Base-by-base conservation (phyloP, 73 alveolate species). In the Paraurostyla sp. region DNA sequence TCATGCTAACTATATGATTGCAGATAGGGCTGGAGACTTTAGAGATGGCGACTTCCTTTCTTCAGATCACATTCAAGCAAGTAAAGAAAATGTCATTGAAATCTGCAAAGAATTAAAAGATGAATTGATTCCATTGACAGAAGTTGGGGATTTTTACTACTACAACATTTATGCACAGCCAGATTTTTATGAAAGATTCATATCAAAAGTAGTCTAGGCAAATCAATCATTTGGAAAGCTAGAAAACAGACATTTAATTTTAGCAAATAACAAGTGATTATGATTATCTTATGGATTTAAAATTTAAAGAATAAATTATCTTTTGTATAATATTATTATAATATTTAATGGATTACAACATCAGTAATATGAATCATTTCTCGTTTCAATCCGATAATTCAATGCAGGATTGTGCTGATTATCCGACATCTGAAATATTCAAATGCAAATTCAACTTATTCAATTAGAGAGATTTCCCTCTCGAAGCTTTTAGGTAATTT, bases 11-110 rank as follows among this genome's bases (percentile, higher is more conserved):
- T 78, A 54, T 40, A 78, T 58, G 11, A 78, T 78, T 16, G 69
- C 30, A 29, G 89, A 78, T 20, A 50, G 80, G 32, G 33, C 78
- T 6, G 89, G 89, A 9, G 89, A 78, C 0, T 78, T 78, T 36
- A 78, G 89, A 54, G 60, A 78, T 49, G 35, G 40, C 49, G 46
- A 78, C 30, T 54, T 78, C 3, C 25, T 78, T 3, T 23, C 80
- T 3, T 43, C 71, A 0, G 87, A 73, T 4, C 35, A 40, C 4
- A 27, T 73, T 9, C 3, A n/a, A 16, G 13, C 27, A 6, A 25
- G 73, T 71, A 45, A 73, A 45, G 30, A 73, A 25, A 73, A n/a
- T 48, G 87, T 73, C 11, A n/a, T 73, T 22, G 68, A 45, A 22
- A 18, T 73, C 3, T 18, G 27, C 27, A 15, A 23, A 0, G 87